Conservation (phyloP, 169 alveolate species). For the Babesia gibsoni region DNA sequence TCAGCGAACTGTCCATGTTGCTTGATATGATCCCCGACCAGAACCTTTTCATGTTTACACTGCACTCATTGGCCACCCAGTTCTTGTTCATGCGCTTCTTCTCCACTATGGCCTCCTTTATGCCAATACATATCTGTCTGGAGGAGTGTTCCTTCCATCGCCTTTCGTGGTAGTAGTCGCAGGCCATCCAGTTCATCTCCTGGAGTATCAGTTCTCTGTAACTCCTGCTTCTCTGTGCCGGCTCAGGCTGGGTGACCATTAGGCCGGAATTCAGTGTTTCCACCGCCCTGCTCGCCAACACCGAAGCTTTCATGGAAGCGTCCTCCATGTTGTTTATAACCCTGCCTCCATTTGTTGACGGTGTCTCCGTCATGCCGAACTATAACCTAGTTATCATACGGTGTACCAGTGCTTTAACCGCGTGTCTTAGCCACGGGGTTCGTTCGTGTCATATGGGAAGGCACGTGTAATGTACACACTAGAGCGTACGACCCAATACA, state of each 20-base stretch:
- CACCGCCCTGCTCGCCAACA: constrained; percentile 17
- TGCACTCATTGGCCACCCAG: constrained; percentile 58
- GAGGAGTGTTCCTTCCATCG: constrained; percentile 57
- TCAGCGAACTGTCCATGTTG: neutral
- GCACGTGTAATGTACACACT: neutral
- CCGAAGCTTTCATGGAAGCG: neutral
- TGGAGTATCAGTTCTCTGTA: constrained; percentile 62
- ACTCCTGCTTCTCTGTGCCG: constrained; percentile 60
- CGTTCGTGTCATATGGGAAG: neutral
- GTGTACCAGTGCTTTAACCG: neutral
- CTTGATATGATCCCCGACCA: constrained; percentile 19
- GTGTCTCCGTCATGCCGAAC: constrained; percentile 3
- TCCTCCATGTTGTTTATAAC: constrained; percentile 3
- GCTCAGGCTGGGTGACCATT: constrained; percentile 49
- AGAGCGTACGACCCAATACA: neutral
- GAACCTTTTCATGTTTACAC: constrained; percentile 29
- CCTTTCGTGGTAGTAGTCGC: constrained; percentile 64
- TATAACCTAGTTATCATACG: neutral
- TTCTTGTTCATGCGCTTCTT: constrained; percentile 39
- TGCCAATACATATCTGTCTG: constrained; percentile 35
- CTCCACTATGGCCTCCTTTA: constrained; percentile 34
- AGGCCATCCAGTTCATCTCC: constrained; percentile 74
- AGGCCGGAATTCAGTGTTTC: neutral
- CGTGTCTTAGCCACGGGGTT: neutral
- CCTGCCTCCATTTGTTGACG: neutral